A percentile compares a stretch with the other conserved stretches of the same genome.
Evolutionary conservation across 805 yeast species (phyloP).

Genomic region (Spathaspora sp.): DNA sequence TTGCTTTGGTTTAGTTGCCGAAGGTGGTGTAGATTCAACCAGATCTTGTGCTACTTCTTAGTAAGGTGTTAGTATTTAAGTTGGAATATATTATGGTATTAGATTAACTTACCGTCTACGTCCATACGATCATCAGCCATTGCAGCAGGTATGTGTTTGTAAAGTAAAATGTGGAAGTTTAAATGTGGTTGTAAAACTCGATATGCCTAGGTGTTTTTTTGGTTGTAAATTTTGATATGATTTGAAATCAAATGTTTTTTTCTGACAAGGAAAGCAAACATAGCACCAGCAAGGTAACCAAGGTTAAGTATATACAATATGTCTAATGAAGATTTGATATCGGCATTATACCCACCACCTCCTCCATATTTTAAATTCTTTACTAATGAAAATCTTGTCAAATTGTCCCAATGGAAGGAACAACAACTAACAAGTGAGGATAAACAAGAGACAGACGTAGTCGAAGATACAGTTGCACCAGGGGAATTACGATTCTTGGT

Average conservation of each 20-base stretch:
- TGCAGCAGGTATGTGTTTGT: not conserved
- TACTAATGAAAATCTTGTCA: slow-evolving; percentile 61
- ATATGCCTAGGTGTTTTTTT: not conserved
- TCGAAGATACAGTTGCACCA: slow-evolving; percentile 16
- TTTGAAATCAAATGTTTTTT: not conserved
- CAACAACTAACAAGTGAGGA: not conserved
- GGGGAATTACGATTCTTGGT: slow-evolving; percentile 53
- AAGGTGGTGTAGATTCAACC: not conserved
- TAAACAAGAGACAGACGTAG: not conserved
- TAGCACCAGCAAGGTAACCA: not conserved
- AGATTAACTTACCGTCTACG: slow-evolving; percentile 3
- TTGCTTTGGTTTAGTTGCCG: slow-evolving; percentile 36
- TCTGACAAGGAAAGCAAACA: not conserved
- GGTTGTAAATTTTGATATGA: not conserved
- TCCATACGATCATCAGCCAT: slow-evolving; percentile 7
- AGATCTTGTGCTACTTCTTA: not conserved
- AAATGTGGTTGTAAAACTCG: not conserved
- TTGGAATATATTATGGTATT: not conserved
- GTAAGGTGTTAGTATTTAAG: not conserved
- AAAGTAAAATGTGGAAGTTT: not conserved
- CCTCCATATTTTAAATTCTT: slow-evolving; percentile 78
- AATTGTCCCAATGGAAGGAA: slow-evolving; percentile 27
- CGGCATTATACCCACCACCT: slow-evolving; percentile 92
- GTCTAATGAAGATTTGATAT: slow-evolving; percentile 29
- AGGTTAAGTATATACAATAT: not conserved